A percentile compares a stretch with the other conserved stretches of the same genome.
These are phyloP conservation scores for Wickerhamiella galacta DNA, from an alignment of 805 yeast genomes.

Conservation along the genomic window DNA sequence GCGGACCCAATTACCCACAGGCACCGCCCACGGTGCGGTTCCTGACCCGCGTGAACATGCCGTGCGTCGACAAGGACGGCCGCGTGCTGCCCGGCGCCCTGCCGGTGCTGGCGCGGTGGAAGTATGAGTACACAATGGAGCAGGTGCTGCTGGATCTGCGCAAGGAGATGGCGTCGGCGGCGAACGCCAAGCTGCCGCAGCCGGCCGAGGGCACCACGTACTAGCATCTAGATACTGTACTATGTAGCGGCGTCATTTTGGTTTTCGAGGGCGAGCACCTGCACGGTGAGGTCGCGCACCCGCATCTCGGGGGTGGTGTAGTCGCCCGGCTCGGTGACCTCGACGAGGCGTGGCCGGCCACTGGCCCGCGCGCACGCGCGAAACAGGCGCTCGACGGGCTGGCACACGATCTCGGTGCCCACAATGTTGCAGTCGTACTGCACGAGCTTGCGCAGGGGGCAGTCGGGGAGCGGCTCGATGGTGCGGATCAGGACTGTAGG, in stretches of 20 bases:
- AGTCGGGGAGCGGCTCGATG: conserved; percentile 5
- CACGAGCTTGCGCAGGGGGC: conserved; percentile 14
- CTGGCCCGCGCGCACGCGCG: conserved; percentile 8
- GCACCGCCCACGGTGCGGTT: conserved; percentile 73
- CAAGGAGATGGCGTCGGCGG: conserved; percentile 63
- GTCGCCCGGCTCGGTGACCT: background rate
- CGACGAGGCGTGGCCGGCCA: background rate
- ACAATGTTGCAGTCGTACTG: conserved; percentile 18
- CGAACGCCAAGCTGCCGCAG: conserved; percentile 73
- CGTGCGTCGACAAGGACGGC: conserved; percentile 67
- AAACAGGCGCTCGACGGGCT: conserved; percentile 17
- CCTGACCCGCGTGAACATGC: conserved; percentile 71
- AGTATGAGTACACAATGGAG: conserved; percentile 81
- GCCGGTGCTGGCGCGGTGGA: conserved; percentile 68
- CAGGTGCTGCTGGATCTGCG: conserved; percentile 77
- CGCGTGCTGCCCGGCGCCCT: conserved; percentile 35
- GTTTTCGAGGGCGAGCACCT: too few relatives aligned
- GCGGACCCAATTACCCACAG: conserved; percentile 78
- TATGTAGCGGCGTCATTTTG: too few relatives aligned
- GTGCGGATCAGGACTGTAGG: background rate
- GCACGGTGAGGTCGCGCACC: too few relatives aligned
- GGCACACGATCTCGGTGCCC: conserved; percentile 15
- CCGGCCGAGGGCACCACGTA: conserved; percentile 80
- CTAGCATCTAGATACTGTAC: too few relatives aligned
- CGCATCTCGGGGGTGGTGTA: too few relatives aligned